Evolutionary conservation across 2,329 filamentous ascomycete species (phyloP).

Genomic region (Hymenoscyphus fraxineus): DNA sequence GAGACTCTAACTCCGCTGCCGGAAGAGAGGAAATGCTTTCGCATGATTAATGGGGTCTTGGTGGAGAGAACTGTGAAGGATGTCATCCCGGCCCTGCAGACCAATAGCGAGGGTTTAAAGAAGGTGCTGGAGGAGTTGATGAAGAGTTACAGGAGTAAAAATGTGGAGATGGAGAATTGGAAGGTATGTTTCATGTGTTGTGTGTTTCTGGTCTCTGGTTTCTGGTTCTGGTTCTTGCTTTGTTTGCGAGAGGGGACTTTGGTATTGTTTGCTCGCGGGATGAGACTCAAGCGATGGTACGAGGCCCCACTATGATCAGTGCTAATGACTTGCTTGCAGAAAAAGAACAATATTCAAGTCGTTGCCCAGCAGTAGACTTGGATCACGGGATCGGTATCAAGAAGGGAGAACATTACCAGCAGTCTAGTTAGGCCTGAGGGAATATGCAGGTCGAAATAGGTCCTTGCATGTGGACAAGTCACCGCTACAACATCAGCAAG

Average conservation of each 20-base stretch:
- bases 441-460: neutral
- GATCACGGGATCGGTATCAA: conserved; percentile 4
- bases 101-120: conserved; percentile 88
- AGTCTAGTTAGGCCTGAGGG: neutral
- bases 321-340: conserved; percentile 48
- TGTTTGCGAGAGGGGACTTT: neutral
- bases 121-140: conserved; percentile 92
- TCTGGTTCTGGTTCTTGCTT: neutral
- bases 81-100: conserved; percentile 84
- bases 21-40: conserved; percentile 90
- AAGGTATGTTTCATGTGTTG: conserved; percentile 62
- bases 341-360: conserved; percentile 86
- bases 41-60: conserved; percentile 95
- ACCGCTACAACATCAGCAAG: neutral
- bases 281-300: neutral
- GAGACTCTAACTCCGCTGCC: conserved; percentile 84
- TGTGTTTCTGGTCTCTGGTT: conserved; percentile 2
- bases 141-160: conserved; percentile 93
- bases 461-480: neutral
- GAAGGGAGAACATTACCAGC: neutral
- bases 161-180: conserved; percentile 95
- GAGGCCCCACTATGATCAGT: neutral
- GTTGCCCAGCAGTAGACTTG: conserved; percentile 62
- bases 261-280: neutral
- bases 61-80: conserved; percentile 93